Evolutionary conservation across 768 basidiomycete genomes (phyloP), one percentile per base, ranked within the genome.

Genomic region (Pleurotus tuber-regium): DNA sequence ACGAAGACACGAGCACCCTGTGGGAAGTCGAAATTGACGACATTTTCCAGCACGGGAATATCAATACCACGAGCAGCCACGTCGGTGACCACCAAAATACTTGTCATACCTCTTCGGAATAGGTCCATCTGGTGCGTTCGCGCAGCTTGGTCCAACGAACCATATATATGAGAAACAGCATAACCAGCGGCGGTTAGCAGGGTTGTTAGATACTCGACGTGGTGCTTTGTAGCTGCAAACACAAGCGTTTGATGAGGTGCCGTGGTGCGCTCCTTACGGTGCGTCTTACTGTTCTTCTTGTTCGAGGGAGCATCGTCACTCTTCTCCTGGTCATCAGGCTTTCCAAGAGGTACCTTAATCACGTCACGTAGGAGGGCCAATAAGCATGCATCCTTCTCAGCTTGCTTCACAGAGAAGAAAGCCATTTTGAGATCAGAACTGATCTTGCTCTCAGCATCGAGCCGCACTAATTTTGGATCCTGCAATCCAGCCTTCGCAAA

Each of bases 21-120:
- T 1, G 97, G 97, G 59, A 99, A 98, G 61, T 99, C 97, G 66
- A 95, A 99, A 67, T 99, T 99, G 66, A 99, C 76, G 28, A 99
- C 97, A 63, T 98, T 91, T 64, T 95, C 92, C 55, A 99, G 79
- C 33, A 98, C 79, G 4, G 97, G 97, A 28, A 99, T 95, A 70
- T 99, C 97, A 59, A 99, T 92, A 61, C 97, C 97, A 58, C 97
- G 88, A 11, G 97, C 97, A 16, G 97, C 97, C 33, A 99, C 93
- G 62, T 99, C 97, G 0, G 97, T 99, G 36, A 98, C 97, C 29
- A 98, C 94, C 21, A 99, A 75, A 41, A 99, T 78, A 56, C 77
- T 88, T 0, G 93, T 90, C 25, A 73, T 64, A 1, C 90, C 89
- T 10, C 81, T 77, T 19, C 94, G 84, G 70, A 99, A 99, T 53